Percentiles rank a stretch among this genome's conserved stretches.
These are phyloP conservation scores for Torulaspora delbrueckii DNA, from an alignment of 805 yeast genomes.

Conservation along the genomic window DNA sequence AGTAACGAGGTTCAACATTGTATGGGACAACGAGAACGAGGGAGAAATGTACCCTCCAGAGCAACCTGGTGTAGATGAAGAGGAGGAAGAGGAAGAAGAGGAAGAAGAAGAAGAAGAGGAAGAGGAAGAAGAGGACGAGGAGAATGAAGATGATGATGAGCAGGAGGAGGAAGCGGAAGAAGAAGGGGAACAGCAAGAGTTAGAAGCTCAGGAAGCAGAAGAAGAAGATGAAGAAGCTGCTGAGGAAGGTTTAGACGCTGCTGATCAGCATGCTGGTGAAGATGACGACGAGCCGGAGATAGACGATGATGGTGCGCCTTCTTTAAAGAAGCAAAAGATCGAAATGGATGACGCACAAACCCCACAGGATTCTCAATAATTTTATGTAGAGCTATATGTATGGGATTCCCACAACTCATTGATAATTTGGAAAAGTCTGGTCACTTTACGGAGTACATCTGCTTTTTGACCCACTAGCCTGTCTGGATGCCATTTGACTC, in stretches of 20 bases:
- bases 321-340: slow-evolving; percentile 18
- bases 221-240: slow-evolving; percentile 37
- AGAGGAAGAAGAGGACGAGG: slow-evolving; percentile 43
- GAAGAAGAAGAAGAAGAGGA: slow-evolving; percentile 54
- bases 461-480: slow-evolving; percentile 22
- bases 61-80: slow-evolving; percentile 59
- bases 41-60: slow-evolving; percentile 75
- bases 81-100: slow-evolving; percentile 62
- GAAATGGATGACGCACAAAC: slow-evolving; percentile 21
- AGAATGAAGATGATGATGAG: slow-evolving; percentile 38
- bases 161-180: slow-evolving; percentile 34
- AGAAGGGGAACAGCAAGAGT: slow-evolving; percentile 37
- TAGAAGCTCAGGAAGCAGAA: slow-evolving; percentile 41
- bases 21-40: slow-evolving; percentile 81
- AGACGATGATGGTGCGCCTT: slow-evolving; percentile 31
- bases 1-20: slow-evolving; percentile 93
- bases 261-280: slow-evolving; percentile 39
- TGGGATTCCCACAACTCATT: slow-evolving; percentile 38
- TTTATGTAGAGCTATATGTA: slow-evolving; percentile 4
- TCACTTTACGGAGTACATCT: slow-evolving; percentile 29
- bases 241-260: slow-evolving; percentile 42
- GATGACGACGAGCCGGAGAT: slow-evolving; percentile 38
- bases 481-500: slow-evolving; percentile 72
- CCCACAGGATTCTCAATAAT: slow-evolving; percentile 27
- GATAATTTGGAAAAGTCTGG: slow-evolving; percentile 41